Base-by-base conservation (phyloP, 73 alveolate genomes). In the Symbiodinium natans region DNA sequence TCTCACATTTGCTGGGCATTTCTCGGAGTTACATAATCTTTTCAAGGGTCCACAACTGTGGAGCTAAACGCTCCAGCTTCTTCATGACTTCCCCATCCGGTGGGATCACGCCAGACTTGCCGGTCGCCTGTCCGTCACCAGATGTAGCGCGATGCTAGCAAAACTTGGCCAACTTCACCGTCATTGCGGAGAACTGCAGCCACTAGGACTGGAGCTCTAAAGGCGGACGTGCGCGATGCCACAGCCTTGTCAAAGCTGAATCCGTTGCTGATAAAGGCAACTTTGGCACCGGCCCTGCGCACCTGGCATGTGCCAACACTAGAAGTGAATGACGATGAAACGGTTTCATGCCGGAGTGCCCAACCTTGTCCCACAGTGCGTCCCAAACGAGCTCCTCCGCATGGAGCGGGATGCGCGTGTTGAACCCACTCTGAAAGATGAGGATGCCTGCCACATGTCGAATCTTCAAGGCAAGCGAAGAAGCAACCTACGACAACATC, bases 391-490 rank as follows among this genome's bases (percentile, higher is more conserved):
- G 3, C 54, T 68, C 97, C 41, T 90, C 97, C 75, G 80, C 46
- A 41, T 68, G 40, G 80, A 34, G n/a, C 17, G 97, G 43, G 36
- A 90, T 89, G 13, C 88, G 97, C n/a, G 97, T 90, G 88, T 90
- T 90, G 97, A 90, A 90, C 38, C 97, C 97, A 33, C 97, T 90
- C 54, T 90, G 97, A 39, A 90, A 90, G 11, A 83, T 59, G 52
- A 90, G 68, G 80, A 90, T 73, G 39, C 97, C 80, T 63, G 80
- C 38, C 29, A 15, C 2, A 46, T 46, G 59, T 46, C 59, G 59
- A 21, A 21, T 46, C 59, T 46, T 23, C 71, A 52, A 52, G n/a
- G n/a, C n/a, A n/a, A n/a, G n/a, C n/a, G n/a, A n/a, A n/a, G n/a
- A n/a, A n/a, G n/a, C n/a, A n/a, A n/a, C n/a, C n/a, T n/a, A n/a